Evolutionary conservation across 140 eudicot genomes (phyloP).

Genomic region (Bidens hawaiensis): DNA sequence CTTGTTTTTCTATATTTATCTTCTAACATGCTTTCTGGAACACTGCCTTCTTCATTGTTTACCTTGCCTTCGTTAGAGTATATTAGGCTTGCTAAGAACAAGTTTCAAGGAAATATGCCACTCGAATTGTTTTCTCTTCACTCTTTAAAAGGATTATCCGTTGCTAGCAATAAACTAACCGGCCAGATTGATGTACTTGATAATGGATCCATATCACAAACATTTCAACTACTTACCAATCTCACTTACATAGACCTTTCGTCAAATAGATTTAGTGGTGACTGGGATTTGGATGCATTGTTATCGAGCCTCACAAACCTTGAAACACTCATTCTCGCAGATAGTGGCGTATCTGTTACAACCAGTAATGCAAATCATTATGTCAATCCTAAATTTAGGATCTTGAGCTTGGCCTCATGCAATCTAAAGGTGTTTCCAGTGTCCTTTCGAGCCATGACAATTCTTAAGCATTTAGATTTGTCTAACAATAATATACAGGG

Average conservation of each 20-base stretch:
- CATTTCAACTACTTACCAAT: not conserved
- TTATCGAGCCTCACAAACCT: conserved; percentile 16
- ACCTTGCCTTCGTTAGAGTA: not conserved
- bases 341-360: not conserved
- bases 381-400: not conserved
- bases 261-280: not conserved
- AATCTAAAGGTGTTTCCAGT: conserved; percentile 11
- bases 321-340: not conserved
- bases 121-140: not conserved
- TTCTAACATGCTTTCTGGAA: not conserved
- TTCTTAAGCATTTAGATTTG: not conserved
- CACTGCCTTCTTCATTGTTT: not conserved
- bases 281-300: conserved; percentile 1
- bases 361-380: not conserved
- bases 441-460: not conserved
- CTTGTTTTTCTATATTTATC: not conserved
- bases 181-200: not conserved
- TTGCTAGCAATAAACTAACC: not conserved
- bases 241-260: not conserved
- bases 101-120: not conserved
- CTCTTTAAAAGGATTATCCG: not conserved
- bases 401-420: not conserved
- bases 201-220: not conserved
- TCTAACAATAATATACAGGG: conserved; percentile 11
- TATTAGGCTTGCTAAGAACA: not conserved